A percentile compares a stretch with the other conserved stretches of the same genome.
These are phyloP conservation scores for Trypanosoma caninum DNA, from an alignment of 208 protist genomes.

Conservation along the genomic window DNA sequence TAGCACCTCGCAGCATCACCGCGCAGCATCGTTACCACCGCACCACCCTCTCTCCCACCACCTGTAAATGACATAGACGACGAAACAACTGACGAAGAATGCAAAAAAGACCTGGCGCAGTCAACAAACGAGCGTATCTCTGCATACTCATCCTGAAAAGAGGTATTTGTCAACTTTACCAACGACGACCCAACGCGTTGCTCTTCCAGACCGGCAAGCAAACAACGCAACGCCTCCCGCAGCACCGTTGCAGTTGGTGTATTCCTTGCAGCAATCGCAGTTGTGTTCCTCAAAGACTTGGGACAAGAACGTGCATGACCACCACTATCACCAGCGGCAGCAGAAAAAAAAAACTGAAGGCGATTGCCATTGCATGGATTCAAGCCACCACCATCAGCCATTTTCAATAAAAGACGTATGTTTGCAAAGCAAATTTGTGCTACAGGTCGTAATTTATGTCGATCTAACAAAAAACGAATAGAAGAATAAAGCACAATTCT, in stretches of 20 bases:
- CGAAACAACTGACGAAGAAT: not conserved
- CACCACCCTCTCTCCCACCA: not conserved
- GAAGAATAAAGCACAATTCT: slow-evolving; percentile 39
- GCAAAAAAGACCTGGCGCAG: slow-evolving; percentile 11
- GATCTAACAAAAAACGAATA: slow-evolving; percentile 54
- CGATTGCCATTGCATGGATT: no score
- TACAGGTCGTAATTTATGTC: slow-evolving; percentile 70
- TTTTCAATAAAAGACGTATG: slow-evolving; percentile 5
- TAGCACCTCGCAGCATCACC: slow-evolving; percentile 68
- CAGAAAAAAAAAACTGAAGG: no score
- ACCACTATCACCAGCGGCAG: no score
- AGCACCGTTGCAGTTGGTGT: slow-evolving; percentile 25
- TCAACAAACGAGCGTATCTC: slow-evolving; percentile 65
- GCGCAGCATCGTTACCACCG: slow-evolving; percentile 31
- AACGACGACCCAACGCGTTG: slow-evolving; percentile 26
- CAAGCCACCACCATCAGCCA: slow-evolving; percentile 7
- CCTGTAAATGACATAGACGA: slow-evolving; percentile 8
- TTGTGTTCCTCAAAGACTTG: no score
- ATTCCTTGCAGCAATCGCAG: not conserved
- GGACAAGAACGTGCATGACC: no score
- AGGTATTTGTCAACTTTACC: slow-evolving; percentile 34
- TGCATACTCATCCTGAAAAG: slow-evolving; percentile 55
- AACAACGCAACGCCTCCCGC: slow-evolving; percentile 44
- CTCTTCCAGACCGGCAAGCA: slow-evolving; percentile 44
- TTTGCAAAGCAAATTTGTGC: slow-evolving; percentile 34